These are phyloP conservation scores for Umbellularia californica DNA, from an alignment of 164 flowering plant genomes.

Conservation along the genomic window DNA sequence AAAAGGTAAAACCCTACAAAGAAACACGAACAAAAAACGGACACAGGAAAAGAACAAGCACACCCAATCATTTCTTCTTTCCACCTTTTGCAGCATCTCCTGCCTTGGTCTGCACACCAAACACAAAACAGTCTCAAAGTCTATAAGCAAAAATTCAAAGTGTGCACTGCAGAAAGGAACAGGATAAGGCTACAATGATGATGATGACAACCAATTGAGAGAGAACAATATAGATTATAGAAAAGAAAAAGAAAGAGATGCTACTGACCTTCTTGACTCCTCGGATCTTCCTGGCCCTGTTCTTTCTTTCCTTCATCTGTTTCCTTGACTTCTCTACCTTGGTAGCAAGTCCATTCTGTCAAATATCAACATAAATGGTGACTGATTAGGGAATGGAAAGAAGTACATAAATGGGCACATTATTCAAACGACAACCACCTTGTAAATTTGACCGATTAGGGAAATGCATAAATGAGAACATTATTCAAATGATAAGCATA, in stretches of 20 bases:
- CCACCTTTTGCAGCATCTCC: slow-evolving; percentile 55
- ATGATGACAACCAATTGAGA: not conserved
- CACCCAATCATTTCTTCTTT: slow-evolving; percentile 52
- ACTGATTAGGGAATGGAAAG: not conserved
- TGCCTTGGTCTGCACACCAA: slow-evolving; percentile 45
- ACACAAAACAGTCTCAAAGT: not conserved
- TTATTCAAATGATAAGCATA: too few species aligned
- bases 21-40: not conserved
- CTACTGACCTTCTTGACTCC: slow-evolving; percentile 29
- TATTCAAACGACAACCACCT: too few species aligned
- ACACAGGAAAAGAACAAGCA: not conserved
- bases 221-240: not conserved
- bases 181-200: too few species aligned
- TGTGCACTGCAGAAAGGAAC: too few species aligned
- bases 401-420: too few species aligned
- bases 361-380: not conserved
- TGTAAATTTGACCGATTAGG: not conserved
- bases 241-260: not conserved
- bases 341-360: slow-evolving; percentile 30
- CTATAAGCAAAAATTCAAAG: not conserved
- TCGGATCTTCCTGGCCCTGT: slow-evolving; percentile 29
- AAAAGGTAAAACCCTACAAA: not conserved
- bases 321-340: slow-evolving; percentile 33
- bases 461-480: too few species aligned
- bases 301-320: slow-evolving; percentile 34